Percentiles rank a stretch among this genome's conserved stretches.
Evolutionary conservation across 1,139 yeast genomes (phyloP).

Genomic region (Kodamaea ohmeri): DNA sequence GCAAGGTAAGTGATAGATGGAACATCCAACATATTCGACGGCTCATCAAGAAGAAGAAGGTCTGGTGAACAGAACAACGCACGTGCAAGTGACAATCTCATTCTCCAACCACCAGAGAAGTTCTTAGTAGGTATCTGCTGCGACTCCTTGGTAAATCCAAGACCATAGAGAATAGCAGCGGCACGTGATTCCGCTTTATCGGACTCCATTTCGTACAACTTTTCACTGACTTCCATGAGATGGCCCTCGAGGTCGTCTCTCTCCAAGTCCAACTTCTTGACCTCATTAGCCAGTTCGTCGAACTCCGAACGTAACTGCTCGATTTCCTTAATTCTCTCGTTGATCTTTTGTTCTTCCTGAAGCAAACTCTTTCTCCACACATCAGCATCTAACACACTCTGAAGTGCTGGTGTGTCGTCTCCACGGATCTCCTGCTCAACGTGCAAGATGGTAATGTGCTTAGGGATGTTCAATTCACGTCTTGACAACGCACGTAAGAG

Average conservation of each 20-base stretch:
- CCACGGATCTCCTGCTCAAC: conserved; percentile 97
- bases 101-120: conserved; percentile 99
- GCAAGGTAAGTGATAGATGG: conserved; percentile 95
- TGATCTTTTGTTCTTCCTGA: conserved; percentile 70
- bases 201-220: conserved; percentile 87
- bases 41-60: conserved; percentile 88
- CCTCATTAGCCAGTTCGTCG: conserved; percentile 81
- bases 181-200: conserved; percentile 98
- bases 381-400: conserved; percentile 95
- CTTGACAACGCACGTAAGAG: conserved; percentile 84
- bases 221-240: conserved; percentile 75
- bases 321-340: conserved; percentile 71
- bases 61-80: conserved; percentile 98
- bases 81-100: conserved; percentile 97
- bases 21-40: conserved; percentile 99
- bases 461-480: conserved; percentile 91
- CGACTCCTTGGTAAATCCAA: conserved; percentile 88
- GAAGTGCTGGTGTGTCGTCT: conserved; percentile 85
- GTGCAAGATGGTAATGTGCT: conserved; percentile 90
- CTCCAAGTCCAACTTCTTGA: conserved; percentile 80
- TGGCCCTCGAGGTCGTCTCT: conserved; percentile 80
- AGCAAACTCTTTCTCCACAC: conserved; percentile 95
- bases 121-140: conserved; percentile 81
- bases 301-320: conserved; percentile 66
- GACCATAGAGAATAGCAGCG: conserved; percentile 88